phyloP scores from a whole-genome alignment of 2,329 filamentous ascomycete genomes.

The Colletotrichum brevisporum region DNA sequence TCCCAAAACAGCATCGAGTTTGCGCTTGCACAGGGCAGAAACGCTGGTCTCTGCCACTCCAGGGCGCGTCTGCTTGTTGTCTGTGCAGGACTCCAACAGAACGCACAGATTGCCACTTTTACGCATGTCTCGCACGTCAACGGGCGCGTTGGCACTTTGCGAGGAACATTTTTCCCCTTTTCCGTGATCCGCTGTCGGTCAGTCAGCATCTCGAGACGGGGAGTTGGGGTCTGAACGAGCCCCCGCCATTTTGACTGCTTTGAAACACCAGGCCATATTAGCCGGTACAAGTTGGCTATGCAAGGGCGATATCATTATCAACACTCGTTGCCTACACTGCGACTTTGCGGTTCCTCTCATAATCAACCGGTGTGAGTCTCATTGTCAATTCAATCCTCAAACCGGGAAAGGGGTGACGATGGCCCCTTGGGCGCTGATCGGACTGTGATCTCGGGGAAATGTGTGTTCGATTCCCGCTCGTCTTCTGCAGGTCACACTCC shows the following conservation, averaged over 20 bases:
- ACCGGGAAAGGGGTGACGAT: not conserved
- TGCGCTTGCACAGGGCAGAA: not conserved
- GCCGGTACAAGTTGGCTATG: constrained; percentile 26
- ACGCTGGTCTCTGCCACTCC: not conserved
- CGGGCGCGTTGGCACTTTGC: not conserved
- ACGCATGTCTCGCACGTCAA: constrained; percentile 19
- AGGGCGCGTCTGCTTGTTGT: not conserved
- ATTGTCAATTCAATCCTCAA: constrained; percentile 1
- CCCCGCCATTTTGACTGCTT: constrained; percentile 17
- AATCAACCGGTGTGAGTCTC: constrained; percentile 6
- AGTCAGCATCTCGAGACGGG: constrained; percentile 4
- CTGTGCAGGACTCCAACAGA: not conserved
- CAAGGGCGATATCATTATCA: constrained; percentile 16
- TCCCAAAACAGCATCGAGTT: constrained; percentile 7
- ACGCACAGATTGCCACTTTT: constrained; percentile 2
- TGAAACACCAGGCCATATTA: constrained; percentile 33
- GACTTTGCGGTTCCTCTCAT: not conserved
- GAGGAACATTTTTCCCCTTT: not conserved
- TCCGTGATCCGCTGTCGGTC: not conserved
- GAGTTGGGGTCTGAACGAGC: constrained; percentile 20
- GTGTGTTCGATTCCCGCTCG: not conserved
- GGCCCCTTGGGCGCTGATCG: constrained; percentile 16
- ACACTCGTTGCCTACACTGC: not conserved
- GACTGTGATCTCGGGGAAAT: constrained; percentile 14
- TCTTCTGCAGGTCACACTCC: constrained; percentile 4